These are phyloP conservation scores for Ustulina deusta DNA, from an alignment of 2,329 filamentous ascomycete genomes.

Conservation along the genomic window DNA sequence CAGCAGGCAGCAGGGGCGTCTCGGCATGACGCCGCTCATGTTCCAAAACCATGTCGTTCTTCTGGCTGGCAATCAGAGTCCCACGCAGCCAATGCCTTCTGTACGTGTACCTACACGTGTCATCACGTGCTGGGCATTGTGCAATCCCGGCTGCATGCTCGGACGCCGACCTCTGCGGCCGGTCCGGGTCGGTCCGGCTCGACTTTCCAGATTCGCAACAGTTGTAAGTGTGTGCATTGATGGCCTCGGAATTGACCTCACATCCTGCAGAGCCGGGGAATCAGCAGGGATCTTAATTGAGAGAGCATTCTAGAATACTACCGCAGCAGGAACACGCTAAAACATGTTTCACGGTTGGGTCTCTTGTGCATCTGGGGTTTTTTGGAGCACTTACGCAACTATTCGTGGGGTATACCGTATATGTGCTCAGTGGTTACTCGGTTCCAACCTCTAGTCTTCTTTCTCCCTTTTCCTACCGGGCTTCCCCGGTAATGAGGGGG, in stretches of 20 bases:
- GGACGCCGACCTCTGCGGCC: conserved; percentile 2
- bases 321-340: conserved; percentile 13
- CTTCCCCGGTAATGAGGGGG: not conserved
- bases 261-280: not conserved
- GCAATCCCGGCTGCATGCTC: conserved; percentile 1
- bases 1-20: conserved; percentile 2
- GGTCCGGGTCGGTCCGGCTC: conserved; percentile 17
- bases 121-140: conserved; percentile 26
- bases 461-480: not conserved
- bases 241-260: not conserved
- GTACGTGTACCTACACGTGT: conserved; percentile 28
- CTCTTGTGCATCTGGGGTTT: conserved; percentile 1
- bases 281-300: conserved; percentile 9
- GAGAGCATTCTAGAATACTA: conserved; percentile 26
- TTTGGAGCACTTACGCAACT: not conserved
- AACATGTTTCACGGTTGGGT: conserved; percentile 14
- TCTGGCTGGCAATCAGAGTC: conserved; percentile 17
- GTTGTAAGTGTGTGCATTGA: not conserved
- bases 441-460: not conserved
- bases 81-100: conserved; percentile 5
- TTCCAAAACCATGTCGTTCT: conserved; percentile 62
- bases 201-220: conserved; percentile 1
- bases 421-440: not conserved
- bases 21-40: conserved; percentile 58
- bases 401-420: not conserved